Evolutionary conservation across 495 filamentous ascomycete species (phyloP).

Genomic region (Neurospora terricola): DNA sequence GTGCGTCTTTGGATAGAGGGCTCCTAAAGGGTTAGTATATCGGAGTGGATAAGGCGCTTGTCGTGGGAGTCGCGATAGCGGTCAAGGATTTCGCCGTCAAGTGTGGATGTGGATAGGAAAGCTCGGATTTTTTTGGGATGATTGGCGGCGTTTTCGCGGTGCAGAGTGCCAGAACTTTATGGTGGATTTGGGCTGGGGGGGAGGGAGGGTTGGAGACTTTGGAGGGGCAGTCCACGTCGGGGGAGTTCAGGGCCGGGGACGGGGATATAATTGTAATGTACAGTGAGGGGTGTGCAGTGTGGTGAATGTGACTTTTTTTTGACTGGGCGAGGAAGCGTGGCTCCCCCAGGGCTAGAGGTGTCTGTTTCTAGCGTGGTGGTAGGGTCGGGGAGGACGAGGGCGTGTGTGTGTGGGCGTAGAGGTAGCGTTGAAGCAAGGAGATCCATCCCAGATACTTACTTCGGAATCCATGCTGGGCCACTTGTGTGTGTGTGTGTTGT

Average conservation of each 20-base stretch:
- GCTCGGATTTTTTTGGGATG: neutral
- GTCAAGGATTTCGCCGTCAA: neutral
- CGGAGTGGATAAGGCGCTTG: neutral
- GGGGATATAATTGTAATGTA: neutral
- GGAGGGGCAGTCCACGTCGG: neutral
- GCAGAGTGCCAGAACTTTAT: neutral
- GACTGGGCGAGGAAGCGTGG: neutral
- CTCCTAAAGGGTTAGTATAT: constrained; percentile 26
- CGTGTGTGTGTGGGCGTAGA: neutral
- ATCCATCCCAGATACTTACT: neutral
- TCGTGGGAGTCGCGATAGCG: constrained; percentile 1
- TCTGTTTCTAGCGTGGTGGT: neutral
- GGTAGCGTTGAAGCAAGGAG: neutral
- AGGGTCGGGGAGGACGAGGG: neutral
- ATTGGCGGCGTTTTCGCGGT: neutral
- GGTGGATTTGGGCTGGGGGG: neutral
- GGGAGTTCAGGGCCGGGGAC: neutral
- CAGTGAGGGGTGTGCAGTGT: neutral
- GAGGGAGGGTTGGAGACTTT: neutral
- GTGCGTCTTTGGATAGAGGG: constrained; percentile 43
- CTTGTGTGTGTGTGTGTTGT: neutral
- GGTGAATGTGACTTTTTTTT: neutral
- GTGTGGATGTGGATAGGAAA: neutral
- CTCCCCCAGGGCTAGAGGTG: neutral
- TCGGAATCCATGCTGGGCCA: neutral